Conservation (phyloP, 2,329 filamentous ascomycete genomes). For the Paraphoma sp. region DNA sequence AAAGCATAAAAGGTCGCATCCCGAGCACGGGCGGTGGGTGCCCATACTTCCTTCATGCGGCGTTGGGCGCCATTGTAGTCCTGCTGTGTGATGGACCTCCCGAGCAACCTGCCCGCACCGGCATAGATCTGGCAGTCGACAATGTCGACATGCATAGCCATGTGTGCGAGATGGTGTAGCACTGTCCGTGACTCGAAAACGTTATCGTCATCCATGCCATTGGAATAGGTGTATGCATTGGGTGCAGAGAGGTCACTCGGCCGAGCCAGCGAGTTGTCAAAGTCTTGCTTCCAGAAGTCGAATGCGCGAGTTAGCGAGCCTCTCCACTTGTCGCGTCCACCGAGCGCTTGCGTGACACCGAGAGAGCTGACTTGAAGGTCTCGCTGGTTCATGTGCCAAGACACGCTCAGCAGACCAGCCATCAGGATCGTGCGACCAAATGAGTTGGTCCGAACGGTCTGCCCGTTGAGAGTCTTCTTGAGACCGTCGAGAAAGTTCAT, state of each 20-base stretch:
- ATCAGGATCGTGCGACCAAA: constrained; percentile 94
- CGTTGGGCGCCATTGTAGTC: constrained; percentile 82
- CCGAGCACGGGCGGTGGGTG: constrained; percentile 82
- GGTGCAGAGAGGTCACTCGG: constrained; percentile 46
- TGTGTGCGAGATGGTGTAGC: constrained; percentile 91
- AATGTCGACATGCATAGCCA: constrained; percentile 97
- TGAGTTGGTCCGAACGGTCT: constrained; percentile 86
- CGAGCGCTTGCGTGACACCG: constrained; percentile 78
- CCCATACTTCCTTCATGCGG: constrained; percentile 89
- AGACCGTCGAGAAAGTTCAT: constrained; percentile 89
- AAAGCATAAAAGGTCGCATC: constrained; percentile 93
- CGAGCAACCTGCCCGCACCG: constrained; percentile 81
- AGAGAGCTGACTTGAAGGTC: constrained; percentile 91
- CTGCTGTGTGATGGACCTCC: constrained; percentile 80
- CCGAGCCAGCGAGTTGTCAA: constrained; percentile 79
- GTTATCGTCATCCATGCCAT: constrained; percentile 63
- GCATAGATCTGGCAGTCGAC: constrained; percentile 98
- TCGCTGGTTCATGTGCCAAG: constrained; percentile 97
- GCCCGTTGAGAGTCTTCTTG: constrained; percentile 85
- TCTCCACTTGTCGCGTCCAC: constrained; percentile 90
- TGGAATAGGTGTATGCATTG: constrained; percentile 39
- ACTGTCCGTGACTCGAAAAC: constrained; percentile 90
- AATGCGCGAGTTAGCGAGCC: constrained; percentile 84
- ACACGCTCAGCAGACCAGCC: constrained; percentile 90
- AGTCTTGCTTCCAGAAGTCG: constrained; percentile 92